Evolutionary conservation across 1,284 basidiomycete genomes (phyloP), one percentile per base, ranked within the genome.

Genomic region (Ganoderma meredithae): DNA sequence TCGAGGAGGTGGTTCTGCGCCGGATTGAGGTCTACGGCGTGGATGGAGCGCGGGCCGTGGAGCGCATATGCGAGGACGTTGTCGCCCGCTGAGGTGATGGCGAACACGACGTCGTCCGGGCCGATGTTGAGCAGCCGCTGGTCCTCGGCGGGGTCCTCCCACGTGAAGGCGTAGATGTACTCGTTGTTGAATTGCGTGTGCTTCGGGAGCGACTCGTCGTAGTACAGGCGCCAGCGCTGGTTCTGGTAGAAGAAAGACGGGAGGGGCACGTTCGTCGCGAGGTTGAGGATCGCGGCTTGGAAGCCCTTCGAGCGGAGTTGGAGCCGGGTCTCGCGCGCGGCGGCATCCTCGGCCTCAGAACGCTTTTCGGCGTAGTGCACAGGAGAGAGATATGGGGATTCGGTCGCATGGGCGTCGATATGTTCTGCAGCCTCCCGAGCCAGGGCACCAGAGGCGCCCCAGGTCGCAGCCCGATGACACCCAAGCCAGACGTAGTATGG

Each of bases 91-190:
- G 70, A 72, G 19, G 72, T 73, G 66, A 73, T 73, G 17, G 72
- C 72, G 66, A 73, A 72, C 36, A 73, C 72, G 60, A 73, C 72
- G 69, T 73, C 72, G 65, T 73, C 71, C 41, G 41, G 13, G 27
- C 72, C 71, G 49, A 73, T 73, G 55, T 68, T 65, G 40, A 73
- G 71, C 40, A 73, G 62, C 47, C 71, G 69, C 69, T 73, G 69
- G 67, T 73, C 72, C 66, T 72, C 72, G 10, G 71, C 71, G 41
- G 72, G 72, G 63, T 73, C 72, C 64, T 73, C 72, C 72, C 72
- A 73, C 5, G 72, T 68, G 66, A 73, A 73, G 36, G 72, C 72
- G 62, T 73, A 73, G 52, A 72, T 73, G 63, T 73, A 73, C 52
- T 68, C 56, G 67, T 71, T 70, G n/a, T 60, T 58, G 63, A 73